A percentile compares a stretch with the other conserved stretches of the same genome.
Evolutionary conservation across 257 asterid genomes (phyloP).

Genomic region (Fraxinus excelsior): DNA sequence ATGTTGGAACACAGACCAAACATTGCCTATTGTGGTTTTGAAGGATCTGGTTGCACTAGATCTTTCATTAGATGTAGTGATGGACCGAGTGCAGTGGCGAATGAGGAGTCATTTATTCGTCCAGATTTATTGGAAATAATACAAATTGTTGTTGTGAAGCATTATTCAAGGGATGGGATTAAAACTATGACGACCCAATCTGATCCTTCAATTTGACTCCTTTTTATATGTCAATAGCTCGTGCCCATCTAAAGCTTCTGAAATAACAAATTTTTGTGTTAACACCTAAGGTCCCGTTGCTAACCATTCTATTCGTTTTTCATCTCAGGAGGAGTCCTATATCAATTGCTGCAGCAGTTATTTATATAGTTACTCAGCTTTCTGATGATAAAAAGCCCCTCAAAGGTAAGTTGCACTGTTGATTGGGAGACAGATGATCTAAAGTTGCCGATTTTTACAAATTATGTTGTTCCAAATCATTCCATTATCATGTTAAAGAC

Average conservation of each 20-base stretch:
- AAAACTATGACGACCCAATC: not conserved
- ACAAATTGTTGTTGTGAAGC: not conserved
- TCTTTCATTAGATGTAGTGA: not conserved
- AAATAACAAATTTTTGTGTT: not conserved
- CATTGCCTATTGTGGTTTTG: not conserved
- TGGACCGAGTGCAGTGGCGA: not conserved
- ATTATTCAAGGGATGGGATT: not conserved
- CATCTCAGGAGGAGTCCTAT: slow-evolving; percentile 74
- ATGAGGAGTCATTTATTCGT: not conserved
- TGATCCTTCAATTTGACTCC: not conserved
- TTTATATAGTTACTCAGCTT: slow-evolving; percentile 72
- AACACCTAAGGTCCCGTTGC: not conserved
- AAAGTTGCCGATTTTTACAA: not conserved
- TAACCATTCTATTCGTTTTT: not conserved
- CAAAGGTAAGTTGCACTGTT: slow-evolving; percentile 45
- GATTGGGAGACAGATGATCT: not conserved
- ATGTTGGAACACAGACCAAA: not conserved
- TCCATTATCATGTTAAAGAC: not conserved
- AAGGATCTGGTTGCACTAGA: not conserved
- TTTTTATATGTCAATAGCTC: not conserved
- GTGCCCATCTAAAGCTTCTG: not conserved
- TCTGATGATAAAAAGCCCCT: slow-evolving; percentile 64
- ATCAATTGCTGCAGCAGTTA: slow-evolving; percentile 76
- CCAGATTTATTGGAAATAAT: not conserved
- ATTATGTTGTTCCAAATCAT: not conserved